Base-by-base conservation (phyloP, 768 basidiomycete species). In the Cyclocybe cylindracea region DNA sequence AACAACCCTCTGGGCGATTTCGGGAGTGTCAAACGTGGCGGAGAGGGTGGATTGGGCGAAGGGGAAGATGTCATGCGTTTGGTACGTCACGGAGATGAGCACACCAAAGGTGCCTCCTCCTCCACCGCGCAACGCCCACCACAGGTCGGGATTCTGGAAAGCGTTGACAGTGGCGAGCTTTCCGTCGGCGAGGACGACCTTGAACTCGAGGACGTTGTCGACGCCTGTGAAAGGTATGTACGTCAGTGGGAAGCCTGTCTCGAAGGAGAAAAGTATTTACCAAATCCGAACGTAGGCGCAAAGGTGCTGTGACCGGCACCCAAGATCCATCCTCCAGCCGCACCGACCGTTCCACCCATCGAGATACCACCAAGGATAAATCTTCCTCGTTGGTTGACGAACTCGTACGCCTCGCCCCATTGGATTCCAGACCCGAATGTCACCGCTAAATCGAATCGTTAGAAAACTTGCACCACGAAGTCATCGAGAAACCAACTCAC, bases 281-380 rank as follows among this genome's bases (percentile, higher is more conserved):
- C 75, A n/a, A 79, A 68, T 10, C 79, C 79, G 53, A 70, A 70
- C 4, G 49, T 61, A 2, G 78, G 68, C 4, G 73, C 63, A 6
- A 78, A 51, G 5, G 63, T 55, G 35, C 74, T 74, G 48, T 82
- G 77, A 1, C 80, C 78, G 5, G 76, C 78, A 10, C 80, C 81
- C 33, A 69, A 61, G 4, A 76, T 47, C 75, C 77, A 82, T 14
- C 79, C 80, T 32, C 77, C 78, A 11, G 73, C 70, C 19, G 78
- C 71, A 36, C 78, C 80, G 4, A 81, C 68, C 4, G 77, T 71
- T 19, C 70, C 77, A 5, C 70, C 68, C 0, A 34, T 8, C 7
- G 71, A 71, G 4, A 69, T 14, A 7, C 75, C 80, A 5, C 82
- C 82, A 6, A 82, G 70, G 16, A 83, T 65, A 39, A 73, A 59